phyloP scores from a whole-genome alignment of 139 green algal species.

The Tetraselmis chui region DNA sequence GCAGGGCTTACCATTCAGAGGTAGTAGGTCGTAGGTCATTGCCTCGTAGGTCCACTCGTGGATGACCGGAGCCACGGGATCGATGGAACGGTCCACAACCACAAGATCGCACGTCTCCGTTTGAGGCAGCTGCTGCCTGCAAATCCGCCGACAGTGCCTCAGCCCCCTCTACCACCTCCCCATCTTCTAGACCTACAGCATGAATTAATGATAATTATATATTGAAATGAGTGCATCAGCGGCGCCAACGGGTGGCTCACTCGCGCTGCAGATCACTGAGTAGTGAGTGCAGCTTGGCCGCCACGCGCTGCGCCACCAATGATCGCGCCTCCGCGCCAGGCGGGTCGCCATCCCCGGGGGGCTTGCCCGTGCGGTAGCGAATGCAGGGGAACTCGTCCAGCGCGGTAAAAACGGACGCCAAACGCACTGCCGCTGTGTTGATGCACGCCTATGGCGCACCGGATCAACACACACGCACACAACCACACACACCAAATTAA shows the following conservation, averaged over 20 bases:
- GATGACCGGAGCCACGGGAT: conserved; percentile 87
- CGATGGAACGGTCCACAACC: conserved; percentile 78
- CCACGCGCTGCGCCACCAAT: neutral
- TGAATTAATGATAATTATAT: neutral
- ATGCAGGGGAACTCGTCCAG: conserved; percentile 36
- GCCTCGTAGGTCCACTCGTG: conserved; percentile 98
- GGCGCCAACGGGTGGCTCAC: no score
- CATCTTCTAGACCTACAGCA: no score
- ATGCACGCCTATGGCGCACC: conserved; percentile 3
- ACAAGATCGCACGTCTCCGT: conserved; percentile 79
- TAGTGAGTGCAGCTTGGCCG: neutral
- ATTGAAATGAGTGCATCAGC: no score
- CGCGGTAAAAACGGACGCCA: conserved; percentile 56
- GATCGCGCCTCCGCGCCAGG: neutral
- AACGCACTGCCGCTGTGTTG: conserved; percentile 18
- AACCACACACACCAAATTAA: no score
- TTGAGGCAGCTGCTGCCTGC: conserved; percentile 6
- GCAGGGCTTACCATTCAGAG: conserved; percentile 31
- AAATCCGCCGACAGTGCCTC: neutral
- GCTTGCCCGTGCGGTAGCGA: neutral
- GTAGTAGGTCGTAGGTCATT: conserved; percentile 86
- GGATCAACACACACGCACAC: neutral
- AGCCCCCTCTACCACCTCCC: no score
- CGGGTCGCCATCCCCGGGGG: neutral
- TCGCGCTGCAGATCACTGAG: neutral